A percentile compares a stretch with the other conserved stretches of the same genome.
Evolutionary conservation across 2,329 filamentous ascomycete genomes (phyloP).

Genomic region (Aspergillus amoenus): DNA sequence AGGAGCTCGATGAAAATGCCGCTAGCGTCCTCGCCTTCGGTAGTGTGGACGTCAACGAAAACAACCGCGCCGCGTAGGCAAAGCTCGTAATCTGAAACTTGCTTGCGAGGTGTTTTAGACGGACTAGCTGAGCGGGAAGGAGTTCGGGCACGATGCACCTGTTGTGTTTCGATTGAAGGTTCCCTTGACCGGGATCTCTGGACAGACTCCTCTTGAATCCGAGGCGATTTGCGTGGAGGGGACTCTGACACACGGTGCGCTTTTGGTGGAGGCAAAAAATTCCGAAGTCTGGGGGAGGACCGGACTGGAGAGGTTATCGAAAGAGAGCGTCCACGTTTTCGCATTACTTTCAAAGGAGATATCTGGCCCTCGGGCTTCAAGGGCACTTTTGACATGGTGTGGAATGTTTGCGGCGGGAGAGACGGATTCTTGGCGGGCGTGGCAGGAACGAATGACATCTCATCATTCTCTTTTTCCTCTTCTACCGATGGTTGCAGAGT

Average conservation of each 20-base stretch:
- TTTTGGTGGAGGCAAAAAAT: slow-evolving; percentile 21
- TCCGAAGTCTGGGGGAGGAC: slow-evolving; percentile 30
- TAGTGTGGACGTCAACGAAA: slow-evolving; percentile 80
- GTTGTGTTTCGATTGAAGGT: slow-evolving; percentile 8
- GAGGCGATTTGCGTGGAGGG: slow-evolving; percentile 30
- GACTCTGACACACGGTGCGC: slow-evolving; percentile 22
- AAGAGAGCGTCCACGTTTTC: slow-evolving; percentile 54
- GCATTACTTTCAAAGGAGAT: slow-evolving; percentile 46
- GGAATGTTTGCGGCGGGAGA: slow-evolving; percentile 56
- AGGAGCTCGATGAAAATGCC: slow-evolving; percentile 79
- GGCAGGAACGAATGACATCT: slow-evolving; percentile 38
- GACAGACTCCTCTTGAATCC: slow-evolving; percentile 18
- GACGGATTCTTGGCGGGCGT: slow-evolving; percentile 56
- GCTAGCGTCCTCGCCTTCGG: slow-evolving; percentile 76
- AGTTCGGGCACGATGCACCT: slow-evolving; percentile 9
- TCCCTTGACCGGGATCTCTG: slow-evolving; percentile 20
- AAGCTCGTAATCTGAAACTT: slow-evolving; percentile 23
- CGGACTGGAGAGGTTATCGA: slow-evolving; percentile 44
- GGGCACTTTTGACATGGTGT: slow-evolving; percentile 76
- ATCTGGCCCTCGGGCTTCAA: slow-evolving; percentile 63
- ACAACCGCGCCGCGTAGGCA: slow-evolving; percentile 71
- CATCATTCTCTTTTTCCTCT: slow-evolving; percentile 31
- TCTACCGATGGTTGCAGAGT: slow-evolving; percentile 37
- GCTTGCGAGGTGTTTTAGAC: slow-evolving; percentile 29
- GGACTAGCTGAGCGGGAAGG: slow-evolving; percentile 25